Evolutionary conservation across 1,139 yeast genomes (phyloP).

Genomic region (Kluyveromyces sp.): DNA sequence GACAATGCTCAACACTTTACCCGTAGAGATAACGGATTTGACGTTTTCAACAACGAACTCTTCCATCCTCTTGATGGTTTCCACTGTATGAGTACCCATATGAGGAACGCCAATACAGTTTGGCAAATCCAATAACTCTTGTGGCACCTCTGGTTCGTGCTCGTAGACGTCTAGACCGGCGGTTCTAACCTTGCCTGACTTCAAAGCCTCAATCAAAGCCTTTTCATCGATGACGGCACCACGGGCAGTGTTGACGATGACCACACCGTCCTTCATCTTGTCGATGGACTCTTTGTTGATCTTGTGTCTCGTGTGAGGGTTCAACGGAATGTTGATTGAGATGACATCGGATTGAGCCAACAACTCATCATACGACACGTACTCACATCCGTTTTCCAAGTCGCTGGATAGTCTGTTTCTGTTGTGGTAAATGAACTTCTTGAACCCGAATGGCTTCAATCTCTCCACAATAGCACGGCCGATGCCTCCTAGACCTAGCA

Average conservation of each 20-base stretch:
- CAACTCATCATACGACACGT: slow-evolving; percentile 51
- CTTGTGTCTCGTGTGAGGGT: slow-evolving; percentile 49
- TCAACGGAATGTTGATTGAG: slow-evolving; percentile 58
- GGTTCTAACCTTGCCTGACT: slow-evolving; percentile 61
- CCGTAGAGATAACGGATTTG: slow-evolving; percentile 40
- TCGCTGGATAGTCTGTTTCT: slow-evolving; percentile 47
- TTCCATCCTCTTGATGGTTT: slow-evolving; percentile 52
- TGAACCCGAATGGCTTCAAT: slow-evolving; percentile 58
- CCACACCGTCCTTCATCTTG: slow-evolving; percentile 59
- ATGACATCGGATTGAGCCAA: slow-evolving; percentile 49
- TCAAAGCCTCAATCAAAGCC: slow-evolving; percentile 54
- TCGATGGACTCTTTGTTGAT: slow-evolving; percentile 45
- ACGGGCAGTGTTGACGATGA: slow-evolving; percentile 63
- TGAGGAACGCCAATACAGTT: slow-evolving; percentile 69
- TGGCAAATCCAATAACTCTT: slow-evolving; percentile 45
- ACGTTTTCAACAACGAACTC: slow-evolving; percentile 40
- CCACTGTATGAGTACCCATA: slow-evolving; percentile 70
- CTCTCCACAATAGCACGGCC: slow-evolving; percentile 63
- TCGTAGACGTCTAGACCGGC: slow-evolving; percentile 85
- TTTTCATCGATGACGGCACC: slow-evolving; percentile 68
- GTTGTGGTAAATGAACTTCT: slow-evolving; percentile 52
- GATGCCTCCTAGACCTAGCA: slow-evolving; percentile 73
- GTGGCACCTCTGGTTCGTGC: slow-evolving; percentile 64
- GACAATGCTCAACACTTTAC: slow-evolving; percentile 58
- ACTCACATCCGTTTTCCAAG: slow-evolving; percentile 49